phyloP scores from a whole-genome alignment of 306 rosid genomes.

The Astragalus membranaceus region DNA sequence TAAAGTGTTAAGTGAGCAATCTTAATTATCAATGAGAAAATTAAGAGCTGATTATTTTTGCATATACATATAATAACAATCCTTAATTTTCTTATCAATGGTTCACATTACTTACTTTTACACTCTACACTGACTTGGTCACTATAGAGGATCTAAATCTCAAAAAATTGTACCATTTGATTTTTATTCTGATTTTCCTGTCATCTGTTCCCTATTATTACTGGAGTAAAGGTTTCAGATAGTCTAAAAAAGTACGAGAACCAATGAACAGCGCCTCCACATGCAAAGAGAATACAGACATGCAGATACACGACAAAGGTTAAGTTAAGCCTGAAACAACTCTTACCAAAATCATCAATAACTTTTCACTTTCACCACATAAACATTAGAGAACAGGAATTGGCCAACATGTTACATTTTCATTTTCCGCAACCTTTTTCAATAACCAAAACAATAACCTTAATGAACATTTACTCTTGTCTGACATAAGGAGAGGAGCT shows the following conservation, averaged over 20 bases:
- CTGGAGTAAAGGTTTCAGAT: neutral
- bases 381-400: constrained; percentile 15
- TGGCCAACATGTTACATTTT: constrained; percentile 21
- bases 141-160: no score
- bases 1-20: no score
- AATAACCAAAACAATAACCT: neutral
- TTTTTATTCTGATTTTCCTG: neutral
- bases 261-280: constrained; percentile 17
- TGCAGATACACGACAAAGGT: constrained; percentile 16
- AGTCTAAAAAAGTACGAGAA: neutral
- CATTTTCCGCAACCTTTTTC: neutral
- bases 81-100: no score
- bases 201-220: neutral
- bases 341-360: constrained; percentile 25
- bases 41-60: no score
- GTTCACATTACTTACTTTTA: no score
- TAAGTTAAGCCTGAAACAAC: constrained; percentile 10
- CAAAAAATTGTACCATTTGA: neutral
- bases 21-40: no score
- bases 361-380: constrained; percentile 24
- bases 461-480: constrained; percentile 40
- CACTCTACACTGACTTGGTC: no score
- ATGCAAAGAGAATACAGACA: constrained; percentile 10
- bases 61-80: no score
- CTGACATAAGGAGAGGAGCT: constrained; percentile 80